Conservation (phyloP, 768 basidiomycete species). For the Auriculariales sp. region DNA sequence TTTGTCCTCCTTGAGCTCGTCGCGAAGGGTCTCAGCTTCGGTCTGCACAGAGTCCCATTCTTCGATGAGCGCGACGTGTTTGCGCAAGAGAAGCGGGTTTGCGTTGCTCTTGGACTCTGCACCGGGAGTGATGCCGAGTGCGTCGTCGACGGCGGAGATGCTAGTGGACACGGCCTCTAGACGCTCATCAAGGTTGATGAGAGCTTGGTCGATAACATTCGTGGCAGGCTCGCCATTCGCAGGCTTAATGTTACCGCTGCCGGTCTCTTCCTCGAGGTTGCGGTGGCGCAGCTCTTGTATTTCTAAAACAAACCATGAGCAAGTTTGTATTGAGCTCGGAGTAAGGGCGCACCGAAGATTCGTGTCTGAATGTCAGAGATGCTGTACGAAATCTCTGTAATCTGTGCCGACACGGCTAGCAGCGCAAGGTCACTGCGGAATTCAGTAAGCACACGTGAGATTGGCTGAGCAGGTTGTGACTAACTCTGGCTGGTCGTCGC, state of each 20-base stretch:
- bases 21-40: slow-evolving; percentile 67
- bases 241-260: slow-evolving; percentile 27
- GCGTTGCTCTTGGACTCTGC: slow-evolving; percentile 31
- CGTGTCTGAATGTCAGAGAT: slow-evolving; percentile 85
- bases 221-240: slow-evolving; percentile 35
- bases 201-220: slow-evolving; percentile 63
- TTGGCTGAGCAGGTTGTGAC: slow-evolving; percentile 19
- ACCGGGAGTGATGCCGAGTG: slow-evolving; percentile 41
- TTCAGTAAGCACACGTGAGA: slow-evolving; percentile 4
- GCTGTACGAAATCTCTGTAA: slow-evolving; percentile 75
- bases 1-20: slow-evolving; percentile 94
- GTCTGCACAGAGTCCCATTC: slow-evolving; percentile 78
- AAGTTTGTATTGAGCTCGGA: neutral
- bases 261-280: slow-evolving; percentile 30
- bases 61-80: slow-evolving; percentile 51
- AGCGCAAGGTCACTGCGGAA: slow-evolving; percentile 52
- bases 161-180: slow-evolving; percentile 59
- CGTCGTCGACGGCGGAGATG: slow-evolving; percentile 52
- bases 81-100: slow-evolving; percentile 39
- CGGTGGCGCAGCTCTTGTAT: slow-evolving; percentile 89
- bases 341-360: slow-evolving; percentile 51
- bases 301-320: slow-evolving; percentile 29
- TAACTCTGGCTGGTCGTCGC: slow-evolving; percentile 48
- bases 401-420: slow-evolving; percentile 67
- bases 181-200: slow-evolving; percentile 66